Evolutionary conservation across 2,329 filamentous ascomycete species (phyloP).

Genomic region (Chaetomium globosum): DNA sequence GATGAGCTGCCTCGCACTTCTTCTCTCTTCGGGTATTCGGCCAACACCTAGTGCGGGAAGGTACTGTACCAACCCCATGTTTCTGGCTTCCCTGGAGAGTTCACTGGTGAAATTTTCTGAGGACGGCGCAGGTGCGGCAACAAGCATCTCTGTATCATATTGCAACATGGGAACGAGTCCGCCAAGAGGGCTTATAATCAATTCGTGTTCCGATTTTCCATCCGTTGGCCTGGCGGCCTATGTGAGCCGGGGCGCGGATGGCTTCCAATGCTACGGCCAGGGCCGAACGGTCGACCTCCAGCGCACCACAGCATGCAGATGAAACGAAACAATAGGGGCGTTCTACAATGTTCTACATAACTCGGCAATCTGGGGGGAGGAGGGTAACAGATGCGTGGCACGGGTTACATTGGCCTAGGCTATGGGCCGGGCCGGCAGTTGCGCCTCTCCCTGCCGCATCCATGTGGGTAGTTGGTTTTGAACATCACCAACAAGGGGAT

Average conservation of each 20-base stretch:
- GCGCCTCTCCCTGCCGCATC: slow-evolving; percentile 17
- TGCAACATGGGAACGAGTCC: not conserved
- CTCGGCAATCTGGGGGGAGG: slow-evolving; percentile 2
- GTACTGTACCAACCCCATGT: not conserved
- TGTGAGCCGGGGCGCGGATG: not conserved
- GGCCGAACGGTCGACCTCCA: not conserved
- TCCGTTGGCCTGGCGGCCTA: not conserved
- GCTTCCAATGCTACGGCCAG: not conserved
- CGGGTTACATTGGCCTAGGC: slow-evolving; percentile 7
- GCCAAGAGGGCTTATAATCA: not conserved
- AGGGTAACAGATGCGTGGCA: slow-evolving; percentile 15
- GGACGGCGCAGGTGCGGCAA: slow-evolving; percentile 11
- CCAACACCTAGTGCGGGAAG: not conserved
- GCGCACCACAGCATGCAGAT: not conserved
- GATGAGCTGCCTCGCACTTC: not conserved
- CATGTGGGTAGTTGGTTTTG: not conserved
- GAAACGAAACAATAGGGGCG: slow-evolving; percentile 4
- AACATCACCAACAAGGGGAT: not conserved
- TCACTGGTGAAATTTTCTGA: not conserved
- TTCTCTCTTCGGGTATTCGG: not conserved
- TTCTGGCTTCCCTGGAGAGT: not conserved
- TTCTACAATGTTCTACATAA: not conserved
- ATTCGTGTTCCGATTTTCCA: not conserved
- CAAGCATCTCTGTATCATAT: slow-evolving; percentile 12
- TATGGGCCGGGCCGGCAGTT: slow-evolving; percentile 6